phyloP scores from a whole-genome alignment of 768 basidiomycete genomes.

The Amylocystis lapponica region DNA sequence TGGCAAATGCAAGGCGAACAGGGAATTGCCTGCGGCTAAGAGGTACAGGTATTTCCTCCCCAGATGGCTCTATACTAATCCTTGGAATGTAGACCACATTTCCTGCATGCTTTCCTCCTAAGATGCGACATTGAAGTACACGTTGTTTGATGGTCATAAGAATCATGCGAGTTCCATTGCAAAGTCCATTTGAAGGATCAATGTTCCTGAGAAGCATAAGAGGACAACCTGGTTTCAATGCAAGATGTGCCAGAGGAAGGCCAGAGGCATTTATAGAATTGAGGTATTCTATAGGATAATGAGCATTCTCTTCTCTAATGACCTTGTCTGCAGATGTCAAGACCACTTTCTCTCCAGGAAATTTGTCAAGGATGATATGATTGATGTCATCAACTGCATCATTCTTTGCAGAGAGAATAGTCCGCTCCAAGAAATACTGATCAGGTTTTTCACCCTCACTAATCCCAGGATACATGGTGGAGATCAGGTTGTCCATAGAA shows the following conservation, averaged over 20 bases:
- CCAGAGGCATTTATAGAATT: conserved; percentile 31
- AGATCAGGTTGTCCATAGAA: not conserved
- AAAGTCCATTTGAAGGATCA: conserved; percentile 25
- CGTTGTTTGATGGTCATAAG: conserved; percentile 18
- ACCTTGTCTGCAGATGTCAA: conserved; percentile 19
- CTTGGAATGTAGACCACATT: conserved; percentile 33
- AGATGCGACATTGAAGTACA: conserved; percentile 29
- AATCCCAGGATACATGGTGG: not conserved
- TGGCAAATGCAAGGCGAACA: conserved; percentile 33
- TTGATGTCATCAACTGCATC: conserved; percentile 31
- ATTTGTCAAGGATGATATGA: conserved; percentile 8
- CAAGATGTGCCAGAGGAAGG: conserved; percentile 28
- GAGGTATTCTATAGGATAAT: conserved; percentile 34
- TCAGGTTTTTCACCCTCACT: conserved; percentile 6
- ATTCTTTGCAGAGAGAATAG: conserved; percentile 32
- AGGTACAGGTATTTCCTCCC: conserved; percentile 22
- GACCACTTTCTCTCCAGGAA: conserved; percentile 15
- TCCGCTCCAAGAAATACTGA: conserved; percentile 31
- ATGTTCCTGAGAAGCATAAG: conserved; percentile 43
- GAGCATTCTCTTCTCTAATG: conserved; percentile 20
- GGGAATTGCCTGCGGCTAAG: conserved; percentile 36
- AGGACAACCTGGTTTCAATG: conserved; percentile 18
- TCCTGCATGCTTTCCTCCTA: conserved; percentile 33
- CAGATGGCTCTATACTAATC: conserved; percentile 28
- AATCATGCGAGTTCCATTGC: conserved; percentile 32